Conservation (phyloP, 2,329 filamentous ascomycete species). For the Bipolaris cookei region DNA sequence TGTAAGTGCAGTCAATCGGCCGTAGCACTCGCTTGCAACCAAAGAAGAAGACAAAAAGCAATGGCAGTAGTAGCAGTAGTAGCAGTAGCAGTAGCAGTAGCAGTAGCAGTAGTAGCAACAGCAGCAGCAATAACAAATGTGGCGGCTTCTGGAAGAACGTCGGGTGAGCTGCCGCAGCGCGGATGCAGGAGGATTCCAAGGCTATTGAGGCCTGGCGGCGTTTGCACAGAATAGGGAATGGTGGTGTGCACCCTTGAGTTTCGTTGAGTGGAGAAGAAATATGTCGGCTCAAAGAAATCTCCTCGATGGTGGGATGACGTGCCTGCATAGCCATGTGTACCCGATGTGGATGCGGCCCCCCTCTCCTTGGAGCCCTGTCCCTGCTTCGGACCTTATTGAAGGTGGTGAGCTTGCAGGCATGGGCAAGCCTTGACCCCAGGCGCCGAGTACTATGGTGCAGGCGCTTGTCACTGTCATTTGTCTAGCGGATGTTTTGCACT, state of each 20-base stretch:
- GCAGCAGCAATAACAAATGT: constrained; percentile 18
- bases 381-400: constrained; percentile 19
- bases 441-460: constrained; percentile 18
- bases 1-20: not conserved
- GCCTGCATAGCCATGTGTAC: constrained; percentile 33
- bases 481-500: constrained; percentile 19
- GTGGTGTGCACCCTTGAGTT: constrained; percentile 15
- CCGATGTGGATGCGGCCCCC: not conserved
- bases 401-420: constrained; percentile 11
- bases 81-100: too few relatives aligned
- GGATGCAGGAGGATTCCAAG: constrained; percentile 18
- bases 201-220: constrained; percentile 24
- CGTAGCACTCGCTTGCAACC: not conserved
- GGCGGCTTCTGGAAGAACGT: constrained; percentile 41
- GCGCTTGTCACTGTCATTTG: constrained; percentile 35
- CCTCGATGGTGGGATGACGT: constrained; percentile 36
- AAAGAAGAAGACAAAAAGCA: constrained; percentile 13
- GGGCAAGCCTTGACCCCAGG: constrained; percentile 24
- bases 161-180: constrained; percentile 21
- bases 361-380: constrained; percentile 17
- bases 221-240: constrained; percentile 28
- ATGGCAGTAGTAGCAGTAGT: too few relatives aligned
- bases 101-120: too few relatives aligned
- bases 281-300: constrained; percentile 33
- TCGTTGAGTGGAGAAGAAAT: constrained; percentile 21